Evolutionary conservation across 768 basidiomycete genomes (phyloP), one percentile per base, ranked within the genome.

Genomic region (Chalciporus sphaerocephalus): DNA sequence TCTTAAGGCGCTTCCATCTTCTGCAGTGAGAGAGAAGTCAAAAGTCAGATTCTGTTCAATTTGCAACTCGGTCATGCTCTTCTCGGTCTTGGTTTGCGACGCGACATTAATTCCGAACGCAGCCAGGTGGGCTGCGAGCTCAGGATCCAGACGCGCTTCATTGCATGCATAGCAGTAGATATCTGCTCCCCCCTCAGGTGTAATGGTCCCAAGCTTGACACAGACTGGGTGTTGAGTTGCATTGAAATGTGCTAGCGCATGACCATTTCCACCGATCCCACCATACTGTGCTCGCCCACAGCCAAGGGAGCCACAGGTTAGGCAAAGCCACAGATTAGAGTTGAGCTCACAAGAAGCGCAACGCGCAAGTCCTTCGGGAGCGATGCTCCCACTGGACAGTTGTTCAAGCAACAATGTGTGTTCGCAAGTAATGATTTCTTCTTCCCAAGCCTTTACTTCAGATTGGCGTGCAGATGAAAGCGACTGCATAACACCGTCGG

Each of bases 401-500:
- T 85, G 84, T 27, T 77, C 63, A 4, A 87, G 65, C 10, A 73
- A 72, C 10, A 78, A 63, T 7, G 82, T 76, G 52, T 99, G 96
- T 58, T 91, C 85, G 73, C 96, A 99, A 6, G 91, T 67, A 0
- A 72, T 58, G 33, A 96, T 85, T 54, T 97, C 95, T 64, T 97
- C 94, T 62, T 98, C 92, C 96, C 96, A 99, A 6, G 96, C 87
- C 67, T 96, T 87, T 38, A 99, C 87, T 58, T 97, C 93, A 0
- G 87, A 91, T 60, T 95, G 87, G 38, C 92, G 88, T 0, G 91
- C 87, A 2, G 92, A 94, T 0, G 92, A 92, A 55, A 91, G 71
- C 2, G 92, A 83, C 2, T 75, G 70, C 81, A 96, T 84, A 45
- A 95, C 72, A 0, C 78, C 81, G 17, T 83, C 75, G 4, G 80